Conservation (phyloP, 2,329 filamentous ascomycete genomes). For the Xylariaceae sp. region DNA sequence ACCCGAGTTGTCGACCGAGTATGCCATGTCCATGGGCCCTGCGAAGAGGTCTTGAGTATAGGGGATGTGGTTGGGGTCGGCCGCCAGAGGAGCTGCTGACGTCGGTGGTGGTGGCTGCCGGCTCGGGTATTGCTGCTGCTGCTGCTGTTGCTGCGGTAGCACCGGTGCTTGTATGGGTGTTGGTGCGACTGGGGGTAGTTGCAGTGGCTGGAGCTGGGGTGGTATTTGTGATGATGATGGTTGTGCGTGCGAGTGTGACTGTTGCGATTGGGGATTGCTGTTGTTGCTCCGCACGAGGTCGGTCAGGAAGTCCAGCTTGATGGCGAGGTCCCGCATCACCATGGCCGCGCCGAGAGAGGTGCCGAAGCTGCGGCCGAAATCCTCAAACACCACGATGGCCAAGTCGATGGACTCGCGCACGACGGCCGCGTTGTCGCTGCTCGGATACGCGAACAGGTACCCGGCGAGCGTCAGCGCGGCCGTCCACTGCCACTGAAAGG, state of each 20-base stretch:
- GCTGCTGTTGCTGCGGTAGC: too few species aligned
- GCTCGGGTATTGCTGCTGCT: not conserved
- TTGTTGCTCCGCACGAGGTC: conserved; percentile 13
- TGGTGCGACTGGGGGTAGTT: not conserved
- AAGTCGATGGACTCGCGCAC: conserved; percentile 20
- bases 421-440: conserved; percentile 8
- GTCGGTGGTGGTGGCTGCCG: not conserved
- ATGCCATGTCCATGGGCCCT: conserved; percentile 20
- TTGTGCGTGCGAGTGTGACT: conserved; percentile 1
- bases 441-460: conserved; percentile 21
- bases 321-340: conserved; percentile 21
- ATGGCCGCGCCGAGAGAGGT: conserved; percentile 18
- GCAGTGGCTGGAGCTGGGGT: not conserved
- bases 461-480: conserved; percentile 25
- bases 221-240: not conserved
- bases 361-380: conserved; percentile 20
- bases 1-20: conserved; percentile 19
- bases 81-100: conserved; percentile 4
- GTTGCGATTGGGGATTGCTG: not conserved
- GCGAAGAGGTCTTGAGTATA: conserved; percentile 12
- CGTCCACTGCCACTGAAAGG: conserved; percentile 41
- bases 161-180: too few species aligned
- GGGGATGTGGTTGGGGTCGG: conserved; percentile 8
- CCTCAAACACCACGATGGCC: conserved; percentile 19
- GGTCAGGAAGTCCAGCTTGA: conserved; percentile 21